phyloP scores from a whole-genome alignment of 768 basidiomycete genomes.

The Mycena amicta region DNA sequence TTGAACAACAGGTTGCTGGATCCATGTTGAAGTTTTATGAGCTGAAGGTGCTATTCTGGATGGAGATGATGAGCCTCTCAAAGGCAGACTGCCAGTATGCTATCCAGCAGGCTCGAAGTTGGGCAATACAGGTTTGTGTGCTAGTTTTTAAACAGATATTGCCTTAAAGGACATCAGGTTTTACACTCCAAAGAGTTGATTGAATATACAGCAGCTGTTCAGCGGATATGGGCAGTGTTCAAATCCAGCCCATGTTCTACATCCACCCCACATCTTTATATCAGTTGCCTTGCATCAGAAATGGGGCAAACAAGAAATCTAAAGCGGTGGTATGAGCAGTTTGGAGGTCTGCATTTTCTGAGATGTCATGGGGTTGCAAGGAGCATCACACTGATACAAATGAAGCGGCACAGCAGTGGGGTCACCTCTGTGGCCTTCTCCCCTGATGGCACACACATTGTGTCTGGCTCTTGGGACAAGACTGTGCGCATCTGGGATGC shows the following conservation, averaged over 20 bases:
- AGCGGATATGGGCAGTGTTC: too few relatives aligned
- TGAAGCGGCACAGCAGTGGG: constrained; percentile 10
- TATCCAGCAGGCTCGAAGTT: constrained; percentile 4
- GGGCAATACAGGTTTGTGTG: too few relatives aligned
- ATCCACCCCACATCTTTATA: background rate
- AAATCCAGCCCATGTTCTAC: too few relatives aligned
- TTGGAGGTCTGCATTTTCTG: background rate
- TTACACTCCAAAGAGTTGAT: too few relatives aligned
- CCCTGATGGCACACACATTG: background rate
- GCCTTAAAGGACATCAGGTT: too few relatives aligned
- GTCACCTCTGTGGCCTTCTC: background rate
- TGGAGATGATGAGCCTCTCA: constrained; percentile 2
- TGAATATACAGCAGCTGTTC: too few relatives aligned
- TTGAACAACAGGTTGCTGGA: background rate
- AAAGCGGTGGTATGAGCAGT: background rate
- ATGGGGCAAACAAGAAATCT: background rate
- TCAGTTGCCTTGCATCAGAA: background rate
- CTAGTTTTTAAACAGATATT: too few relatives aligned
- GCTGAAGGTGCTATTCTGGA: constrained; percentile 4
- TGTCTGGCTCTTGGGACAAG: too few relatives aligned
- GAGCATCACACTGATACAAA: constrained; percentile 4
- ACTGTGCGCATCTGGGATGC: constrained; percentile 6
- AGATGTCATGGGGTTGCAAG: background rate
- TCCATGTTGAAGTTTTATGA: background rate
- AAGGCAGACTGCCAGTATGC: constrained; percentile 4